Evolutionary conservation across 331 rosid genomes (phyloP).

Genomic region (Telfairia occidentalis): DNA sequence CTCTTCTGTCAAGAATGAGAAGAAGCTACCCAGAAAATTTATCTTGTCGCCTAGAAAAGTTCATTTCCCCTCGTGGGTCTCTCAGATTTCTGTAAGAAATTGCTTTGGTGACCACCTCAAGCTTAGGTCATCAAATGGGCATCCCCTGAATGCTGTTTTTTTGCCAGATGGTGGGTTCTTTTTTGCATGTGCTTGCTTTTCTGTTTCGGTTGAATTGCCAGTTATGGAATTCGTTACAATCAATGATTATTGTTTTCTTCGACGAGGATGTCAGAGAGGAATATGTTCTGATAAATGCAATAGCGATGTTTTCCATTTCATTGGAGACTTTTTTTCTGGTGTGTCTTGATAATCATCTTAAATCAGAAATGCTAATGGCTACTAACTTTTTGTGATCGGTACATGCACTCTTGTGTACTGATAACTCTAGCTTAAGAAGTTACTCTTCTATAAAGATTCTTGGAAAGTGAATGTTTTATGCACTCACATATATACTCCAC

Average conservation of each 20-base stretch:
- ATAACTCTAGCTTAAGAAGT: not conserved
- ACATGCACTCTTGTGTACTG: too few relatives aligned
- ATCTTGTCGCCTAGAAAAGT: constrained; percentile 20
- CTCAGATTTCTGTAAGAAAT: constrained; percentile 29
- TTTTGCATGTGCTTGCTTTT: not conserved
- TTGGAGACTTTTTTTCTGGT: not conserved
- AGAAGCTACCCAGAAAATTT: constrained; percentile 20
- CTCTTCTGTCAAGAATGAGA: constrained; percentile 30
- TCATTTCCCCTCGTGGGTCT: constrained; percentile 24
- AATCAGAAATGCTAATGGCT: too few relatives aligned
- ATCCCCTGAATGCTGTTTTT: constrained; percentile 51
- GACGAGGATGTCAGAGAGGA: not conserved
- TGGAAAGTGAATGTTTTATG: not conserved
- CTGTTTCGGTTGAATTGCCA: not conserved
- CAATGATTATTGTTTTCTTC: too few relatives aligned
- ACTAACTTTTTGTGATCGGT: not conserved
- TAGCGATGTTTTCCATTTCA: not conserved
- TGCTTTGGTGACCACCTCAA: constrained; percentile 29
- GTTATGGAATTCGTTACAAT: not conserved
- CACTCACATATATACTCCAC: not conserved
- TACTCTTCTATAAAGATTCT: not conserved
- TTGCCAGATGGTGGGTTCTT: constrained; percentile 52
- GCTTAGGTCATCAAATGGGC: constrained; percentile 79
- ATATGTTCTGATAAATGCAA: too few relatives aligned
- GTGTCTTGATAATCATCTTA: not conserved